A percentile compares a stretch with the other conserved stretches of the same genome.
phyloP scores from a whole-genome alignment of 495 filamentous ascomycete genomes.

The Aspergillus leporis region DNA sequence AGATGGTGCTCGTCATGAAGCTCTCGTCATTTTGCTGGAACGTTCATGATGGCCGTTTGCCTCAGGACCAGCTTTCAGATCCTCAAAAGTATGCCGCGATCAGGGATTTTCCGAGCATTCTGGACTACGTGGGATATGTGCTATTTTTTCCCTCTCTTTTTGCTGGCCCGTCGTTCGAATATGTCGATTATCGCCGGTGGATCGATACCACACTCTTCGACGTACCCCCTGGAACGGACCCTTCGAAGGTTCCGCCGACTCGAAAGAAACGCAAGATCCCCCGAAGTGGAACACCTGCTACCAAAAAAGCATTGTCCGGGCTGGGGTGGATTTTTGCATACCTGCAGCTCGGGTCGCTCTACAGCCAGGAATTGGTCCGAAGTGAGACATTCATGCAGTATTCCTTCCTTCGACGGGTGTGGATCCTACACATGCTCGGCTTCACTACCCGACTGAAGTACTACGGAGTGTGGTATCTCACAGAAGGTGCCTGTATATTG shows the following conservation, averaged over 20 bases:
- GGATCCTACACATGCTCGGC: conserved; percentile 77
- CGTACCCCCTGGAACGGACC: conserved; percentile 73
- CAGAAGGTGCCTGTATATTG: conserved; percentile 93
- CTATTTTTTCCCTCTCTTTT: conserved; percentile 92
- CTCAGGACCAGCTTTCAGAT: conserved; percentile 76
- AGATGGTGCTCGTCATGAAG: conserved; percentile 99
- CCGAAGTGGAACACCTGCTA: conserved; percentile 82
- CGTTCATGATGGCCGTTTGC: conserved; percentile 82
- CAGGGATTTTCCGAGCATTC: conserved; percentile 63
- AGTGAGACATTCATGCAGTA: conserved; percentile 62
- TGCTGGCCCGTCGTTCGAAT: conserved; percentile 89
- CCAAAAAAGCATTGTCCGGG: conserved; percentile 70
- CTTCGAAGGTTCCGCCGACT: conserved; percentile 76
- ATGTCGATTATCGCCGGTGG: conserved; percentile 87
- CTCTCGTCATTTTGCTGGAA: conserved; percentile 98
- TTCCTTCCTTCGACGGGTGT: conserved; percentile 69
- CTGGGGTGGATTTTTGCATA: conserved; percentile 78
- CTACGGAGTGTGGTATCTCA: conserved; percentile 92
- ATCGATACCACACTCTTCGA: conserved; percentile 95
- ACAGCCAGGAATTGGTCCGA: conserved; percentile 60
- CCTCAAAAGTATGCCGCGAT: conserved; percentile 83
- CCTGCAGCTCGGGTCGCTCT: conserved; percentile 69
- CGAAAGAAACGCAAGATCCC: conserved; percentile 94
- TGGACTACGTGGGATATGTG: conserved; percentile 88
- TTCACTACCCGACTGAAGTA: conserved; percentile 84